A percentile compares a stretch with the other conserved stretches of the same genome.
phyloP scores from a whole-genome alignment of 169 alveolate genomes.

The Babesia sp. region DNA sequence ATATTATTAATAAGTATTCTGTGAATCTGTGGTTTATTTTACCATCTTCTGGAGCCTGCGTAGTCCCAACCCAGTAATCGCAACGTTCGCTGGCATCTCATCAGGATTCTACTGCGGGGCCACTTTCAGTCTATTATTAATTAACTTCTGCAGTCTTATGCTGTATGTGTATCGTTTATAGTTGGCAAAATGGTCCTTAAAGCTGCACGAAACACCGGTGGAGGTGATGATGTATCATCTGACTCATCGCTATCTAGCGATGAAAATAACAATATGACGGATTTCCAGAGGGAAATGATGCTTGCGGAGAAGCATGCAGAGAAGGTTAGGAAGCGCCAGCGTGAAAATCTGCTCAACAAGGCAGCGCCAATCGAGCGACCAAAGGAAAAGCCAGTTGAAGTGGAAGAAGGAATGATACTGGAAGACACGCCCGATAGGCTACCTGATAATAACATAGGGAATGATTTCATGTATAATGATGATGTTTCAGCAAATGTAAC shows the following conservation, averaged over 20 bases:
- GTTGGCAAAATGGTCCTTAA: conserved; percentile 10
- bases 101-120: background rate
- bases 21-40: background rate
- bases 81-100: background rate
- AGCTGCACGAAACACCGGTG: background rate
- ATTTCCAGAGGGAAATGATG: conserved; percentile 71
- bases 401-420: conserved; percentile 2
- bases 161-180: background rate
- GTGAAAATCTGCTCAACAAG: conserved; percentile 26
- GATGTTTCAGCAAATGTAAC: background rate
- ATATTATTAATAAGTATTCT: background rate
- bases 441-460: background rate
- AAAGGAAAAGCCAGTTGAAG: background rate
- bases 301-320: conserved; percentile 79
- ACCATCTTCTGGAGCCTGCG: background rate
- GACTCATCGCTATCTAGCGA: conserved; percentile 4
- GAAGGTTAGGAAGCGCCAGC: conserved; percentile 45
- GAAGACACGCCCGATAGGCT: conserved; percentile 34
- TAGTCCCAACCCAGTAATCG: background rate
- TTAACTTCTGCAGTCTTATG: background rate
- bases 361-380: background rate
- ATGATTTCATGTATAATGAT: background rate
- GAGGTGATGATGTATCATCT: background rate
- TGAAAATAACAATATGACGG: conserved; percentile 49
- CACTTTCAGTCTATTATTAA: background rate